Evolutionary conservation across 192 early-diverging fungal species (phyloP).

Genomic region (Backusella australiensis): DNA sequence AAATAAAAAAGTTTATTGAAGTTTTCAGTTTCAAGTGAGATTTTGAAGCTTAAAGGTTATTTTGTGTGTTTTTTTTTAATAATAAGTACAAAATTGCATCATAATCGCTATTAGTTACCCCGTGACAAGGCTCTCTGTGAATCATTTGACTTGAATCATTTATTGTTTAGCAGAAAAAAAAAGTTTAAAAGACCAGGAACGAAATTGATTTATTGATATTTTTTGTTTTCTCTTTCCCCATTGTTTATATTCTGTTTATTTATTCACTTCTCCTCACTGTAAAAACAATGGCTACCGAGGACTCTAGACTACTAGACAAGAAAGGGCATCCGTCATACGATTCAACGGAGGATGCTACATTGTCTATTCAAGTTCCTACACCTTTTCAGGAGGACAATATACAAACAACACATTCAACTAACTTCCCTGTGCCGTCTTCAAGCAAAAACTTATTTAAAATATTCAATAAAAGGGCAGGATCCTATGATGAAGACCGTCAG

Average conservation of each 20-base stretch:
- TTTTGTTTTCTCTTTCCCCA: neutral
- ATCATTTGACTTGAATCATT: neutral
- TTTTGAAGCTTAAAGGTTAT: neutral
- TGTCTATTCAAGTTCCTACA: neutral
- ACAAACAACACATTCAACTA: neutral
- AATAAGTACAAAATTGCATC: neutral
- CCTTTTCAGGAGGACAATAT: neutral
- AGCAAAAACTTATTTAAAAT: neutral
- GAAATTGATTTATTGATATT: neutral
- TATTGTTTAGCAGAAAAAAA: neutral
- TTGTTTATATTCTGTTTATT: neutral
- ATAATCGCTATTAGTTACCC: neutral
- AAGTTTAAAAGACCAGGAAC: neutral
- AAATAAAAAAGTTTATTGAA: neutral
- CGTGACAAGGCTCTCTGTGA: neutral
- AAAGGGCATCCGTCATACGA: neutral
- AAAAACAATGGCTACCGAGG: neutral
- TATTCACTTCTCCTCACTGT: neutral
- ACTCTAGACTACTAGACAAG: neutral
- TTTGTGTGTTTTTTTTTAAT: neutral
- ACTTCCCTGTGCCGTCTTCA: neutral
- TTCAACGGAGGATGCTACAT: neutral
- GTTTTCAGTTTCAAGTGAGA: neutral
- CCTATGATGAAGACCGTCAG: constrained; percentile 49
- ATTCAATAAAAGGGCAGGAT: constrained; percentile 29